Conservation (phyloP, 192 early-diverging fungal genomes). For the Geranomyces michiganensis region DNA sequence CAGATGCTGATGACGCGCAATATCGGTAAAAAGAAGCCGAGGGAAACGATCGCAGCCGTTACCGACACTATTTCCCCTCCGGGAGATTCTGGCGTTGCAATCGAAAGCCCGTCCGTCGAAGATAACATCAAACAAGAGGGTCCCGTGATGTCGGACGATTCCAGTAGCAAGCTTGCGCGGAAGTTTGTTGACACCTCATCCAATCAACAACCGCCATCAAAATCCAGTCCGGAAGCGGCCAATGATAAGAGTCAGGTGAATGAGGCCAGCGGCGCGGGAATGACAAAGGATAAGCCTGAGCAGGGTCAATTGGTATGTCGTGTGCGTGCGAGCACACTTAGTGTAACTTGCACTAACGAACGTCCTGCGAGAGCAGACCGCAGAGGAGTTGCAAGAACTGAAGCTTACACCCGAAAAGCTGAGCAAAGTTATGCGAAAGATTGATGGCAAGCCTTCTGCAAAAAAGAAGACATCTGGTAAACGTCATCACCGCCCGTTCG, state of each 20-base stretch:
- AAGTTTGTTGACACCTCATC: too few species aligned
- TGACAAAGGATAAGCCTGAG: neutral
- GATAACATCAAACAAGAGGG: too few species aligned
- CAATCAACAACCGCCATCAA: constrained; percentile 2
- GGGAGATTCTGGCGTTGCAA: too few species aligned
- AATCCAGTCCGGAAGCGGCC: neutral
- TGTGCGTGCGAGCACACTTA: neutral
- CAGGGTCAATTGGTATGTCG: neutral
- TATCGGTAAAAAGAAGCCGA: too few species aligned
- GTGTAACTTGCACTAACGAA: neutral
- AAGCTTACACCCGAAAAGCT: constrained; percentile 37
- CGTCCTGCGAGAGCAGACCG: constrained; percentile 6
- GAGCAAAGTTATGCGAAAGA: constrained; percentile 27
- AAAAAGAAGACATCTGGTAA: constrained; percentile 13
- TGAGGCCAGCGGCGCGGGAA: neutral
- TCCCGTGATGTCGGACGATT: too few species aligned
- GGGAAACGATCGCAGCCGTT: too few species aligned
- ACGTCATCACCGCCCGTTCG: too few species aligned
- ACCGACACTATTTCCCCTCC: too few species aligned
- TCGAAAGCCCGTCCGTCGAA: too few species aligned
- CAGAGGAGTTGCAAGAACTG: constrained; percentile 35
- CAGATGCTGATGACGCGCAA: too few species aligned
- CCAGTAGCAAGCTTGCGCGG: too few species aligned
- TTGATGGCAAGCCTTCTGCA: constrained; percentile 18
- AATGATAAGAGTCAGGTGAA: neutral